Conservation (phyloP, 202 grass and related monocot genomes). For the Sporobolus alterniflorus region DNA sequence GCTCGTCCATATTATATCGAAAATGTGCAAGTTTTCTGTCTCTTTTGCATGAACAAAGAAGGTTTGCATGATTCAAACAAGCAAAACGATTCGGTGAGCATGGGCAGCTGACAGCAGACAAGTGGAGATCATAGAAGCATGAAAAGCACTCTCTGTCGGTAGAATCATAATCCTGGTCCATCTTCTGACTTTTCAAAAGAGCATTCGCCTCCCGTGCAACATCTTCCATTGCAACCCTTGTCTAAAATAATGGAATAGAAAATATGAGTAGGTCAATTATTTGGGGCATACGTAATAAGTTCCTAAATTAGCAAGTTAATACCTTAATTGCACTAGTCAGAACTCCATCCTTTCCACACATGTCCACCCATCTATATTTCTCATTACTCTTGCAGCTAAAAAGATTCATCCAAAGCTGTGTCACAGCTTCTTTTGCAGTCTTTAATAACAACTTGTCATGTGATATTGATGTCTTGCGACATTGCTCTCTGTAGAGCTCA, state of each 20-base stretch:
- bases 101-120: slow-evolving; percentile 80
- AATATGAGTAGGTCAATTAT: slow-evolving; percentile 2
- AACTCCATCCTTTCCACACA: slow-evolving; percentile 72
- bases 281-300: slow-evolving; percentile 27
- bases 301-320: slow-evolving; percentile 20
- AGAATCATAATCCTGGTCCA: slow-evolving; percentile 66
- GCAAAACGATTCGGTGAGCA: slow-evolving; percentile 76
- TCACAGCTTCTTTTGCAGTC: slow-evolving; percentile 66
- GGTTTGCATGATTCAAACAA: slow-evolving; percentile 76
- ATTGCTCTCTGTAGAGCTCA: slow-evolving; percentile 85
- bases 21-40: slow-evolving; percentile 53
- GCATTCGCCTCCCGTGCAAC: slow-evolving; percentile 36
- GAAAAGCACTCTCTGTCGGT: slow-evolving; percentile 84
- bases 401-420: slow-evolving; percentile 51
- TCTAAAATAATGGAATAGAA: slow-evolving; percentile 51
- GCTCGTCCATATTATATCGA: slow-evolving; percentile 71
- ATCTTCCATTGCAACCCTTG: slow-evolving; percentile 72
- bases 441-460: slow-evolving; percentile 87
- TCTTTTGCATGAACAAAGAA: slow-evolving; percentile 74
- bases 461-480: slow-evolving; percentile 89
- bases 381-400: slow-evolving; percentile 15
- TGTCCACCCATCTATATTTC: slow-evolving; percentile 53
- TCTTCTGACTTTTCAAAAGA: slow-evolving; percentile 52
- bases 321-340: slow-evolving; percentile 84
- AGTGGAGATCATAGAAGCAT: slow-evolving; percentile 91